phyloP scores from a whole-genome alignment of 371 early-diverging fungal genomes.

The Mortierella sp. region DNA sequence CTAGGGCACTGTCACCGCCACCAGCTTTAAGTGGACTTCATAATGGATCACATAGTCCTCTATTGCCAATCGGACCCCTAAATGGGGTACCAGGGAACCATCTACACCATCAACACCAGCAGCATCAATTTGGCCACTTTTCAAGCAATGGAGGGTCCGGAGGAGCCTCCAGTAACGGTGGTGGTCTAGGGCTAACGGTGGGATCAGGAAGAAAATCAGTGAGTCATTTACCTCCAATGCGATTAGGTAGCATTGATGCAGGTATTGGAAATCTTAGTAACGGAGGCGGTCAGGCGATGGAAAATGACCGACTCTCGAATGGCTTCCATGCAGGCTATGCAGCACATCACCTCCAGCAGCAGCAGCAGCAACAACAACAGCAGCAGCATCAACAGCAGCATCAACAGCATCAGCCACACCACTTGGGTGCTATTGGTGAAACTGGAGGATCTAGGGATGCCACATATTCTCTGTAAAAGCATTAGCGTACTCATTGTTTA shows the following conservation, averaged over 20 bases:
- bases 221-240: conserved; percentile 36
- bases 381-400: conserved; percentile 12
- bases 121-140: conserved; percentile 21
- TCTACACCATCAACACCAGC: conserved; percentile 24
- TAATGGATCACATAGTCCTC: conserved; percentile 30
- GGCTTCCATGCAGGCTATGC: conserved; percentile 29
- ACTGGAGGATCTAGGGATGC: conserved; percentile 11
- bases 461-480: conserved; percentile 17
- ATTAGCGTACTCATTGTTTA: background rate
- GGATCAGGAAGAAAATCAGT: conserved; percentile 52
- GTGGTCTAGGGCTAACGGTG: conserved; percentile 27
- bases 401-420: conserved; percentile 12
- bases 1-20: conserved; percentile 39
- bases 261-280: conserved; percentile 10
- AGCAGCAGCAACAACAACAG: conserved; percentile 39
- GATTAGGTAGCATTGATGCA: conserved; percentile 19
- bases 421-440: conserved; percentile 34
- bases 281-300: conserved; percentile 33
- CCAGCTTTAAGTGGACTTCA: conserved; percentile 23
- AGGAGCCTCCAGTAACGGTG: background rate
- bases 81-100: conserved; percentile 13
- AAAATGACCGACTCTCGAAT: conserved; percentile 30
- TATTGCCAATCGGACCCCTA: conserved; percentile 36
- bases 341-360: conserved; percentile 25
- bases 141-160: conserved; percentile 13